These are phyloP conservation scores for Dissoconium aciculare DNA, from an alignment of 2,329 filamentous ascomycete species.

Conservation along the genomic window DNA sequence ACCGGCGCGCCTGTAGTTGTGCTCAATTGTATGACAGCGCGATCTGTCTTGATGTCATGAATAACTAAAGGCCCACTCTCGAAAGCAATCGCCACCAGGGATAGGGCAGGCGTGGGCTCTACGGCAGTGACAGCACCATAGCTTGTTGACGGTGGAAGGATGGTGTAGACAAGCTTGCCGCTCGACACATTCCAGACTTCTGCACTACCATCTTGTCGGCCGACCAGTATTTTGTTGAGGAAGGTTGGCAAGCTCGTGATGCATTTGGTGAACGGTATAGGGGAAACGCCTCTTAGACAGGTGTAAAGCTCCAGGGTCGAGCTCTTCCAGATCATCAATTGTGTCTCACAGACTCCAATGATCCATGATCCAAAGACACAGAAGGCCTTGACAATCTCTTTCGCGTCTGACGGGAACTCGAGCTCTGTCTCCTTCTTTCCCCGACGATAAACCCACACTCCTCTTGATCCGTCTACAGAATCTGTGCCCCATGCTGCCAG, in stretches of 20 bases:
- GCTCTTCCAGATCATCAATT: constrained; percentile 81
- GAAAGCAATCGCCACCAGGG: constrained; percentile 77
- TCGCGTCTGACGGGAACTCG: constrained; percentile 47
- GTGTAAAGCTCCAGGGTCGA: constrained; percentile 78
- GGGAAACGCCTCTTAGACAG: constrained; percentile 49
- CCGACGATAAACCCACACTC: constrained; percentile 82
- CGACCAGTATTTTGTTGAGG: constrained; percentile 89
- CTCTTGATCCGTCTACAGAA: constrained; percentile 39
- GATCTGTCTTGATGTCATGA: constrained; percentile 68
- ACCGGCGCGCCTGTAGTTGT: constrained; percentile 48
- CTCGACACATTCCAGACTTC: constrained; percentile 98
- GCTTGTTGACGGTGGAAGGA: constrained; percentile 57
- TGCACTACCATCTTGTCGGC: constrained; percentile 70
- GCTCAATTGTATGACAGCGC: constrained; percentile 45
- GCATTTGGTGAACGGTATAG: constrained; percentile 54
- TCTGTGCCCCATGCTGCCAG: constrained; percentile 77
- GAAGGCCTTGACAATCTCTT: constrained; percentile 61
- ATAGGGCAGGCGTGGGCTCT: constrained; percentile 69
- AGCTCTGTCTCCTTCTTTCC: constrained; percentile 73
- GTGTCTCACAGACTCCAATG: constrained; percentile 58
- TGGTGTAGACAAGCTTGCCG: constrained; percentile 77
- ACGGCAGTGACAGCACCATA: constrained; percentile 76
- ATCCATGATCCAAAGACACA: constrained; percentile 85
- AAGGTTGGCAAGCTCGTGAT: constrained; percentile 86
- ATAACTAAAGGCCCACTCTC: constrained; percentile 63